Conservation (phyloP, 495 filamentous ascomycete species). For the Extremus antarcticus region DNA sequence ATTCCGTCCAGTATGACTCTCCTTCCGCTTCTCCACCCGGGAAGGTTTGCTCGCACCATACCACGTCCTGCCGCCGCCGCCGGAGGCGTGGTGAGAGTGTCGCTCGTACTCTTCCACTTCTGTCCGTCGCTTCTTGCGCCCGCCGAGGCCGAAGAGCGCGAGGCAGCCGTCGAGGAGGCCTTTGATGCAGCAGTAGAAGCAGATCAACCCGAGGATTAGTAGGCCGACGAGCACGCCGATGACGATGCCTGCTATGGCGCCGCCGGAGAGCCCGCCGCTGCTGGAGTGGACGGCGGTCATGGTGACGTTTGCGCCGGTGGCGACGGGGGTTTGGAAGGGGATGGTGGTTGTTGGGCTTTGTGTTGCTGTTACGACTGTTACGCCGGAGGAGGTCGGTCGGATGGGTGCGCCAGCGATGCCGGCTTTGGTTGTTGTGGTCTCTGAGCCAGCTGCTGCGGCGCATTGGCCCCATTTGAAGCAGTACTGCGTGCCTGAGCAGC, state of each 20-base stretch:
- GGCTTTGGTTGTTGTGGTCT: slow-evolving; percentile 7
- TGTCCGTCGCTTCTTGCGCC: slow-evolving; percentile 34
- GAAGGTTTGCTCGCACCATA: slow-evolving; percentile 48
- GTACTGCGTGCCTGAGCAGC: slow-evolving; percentile 62
- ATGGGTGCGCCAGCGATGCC: slow-evolving; percentile 44
- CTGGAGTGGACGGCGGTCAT: slow-evolving; percentile 28
- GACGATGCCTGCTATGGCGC: slow-evolving; percentile 91
- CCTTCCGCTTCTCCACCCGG: slow-evolving; percentile 29
- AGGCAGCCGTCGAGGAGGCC: slow-evolving; percentile 53
- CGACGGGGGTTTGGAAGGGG: slow-evolving; percentile 46
- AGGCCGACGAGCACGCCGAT: slow-evolving; percentile 74
- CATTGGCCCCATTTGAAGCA: slow-evolving; percentile 38
- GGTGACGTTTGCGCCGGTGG: slow-evolving; percentile 41
- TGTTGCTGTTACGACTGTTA: slow-evolving; percentile 44
- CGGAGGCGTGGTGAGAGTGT: slow-evolving; percentile 49
- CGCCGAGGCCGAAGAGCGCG: slow-evolving; percentile 54
- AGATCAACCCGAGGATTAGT: slow-evolving; percentile 58
- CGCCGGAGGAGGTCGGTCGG: slow-evolving; percentile 57
- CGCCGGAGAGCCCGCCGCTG: slow-evolving; percentile 53
- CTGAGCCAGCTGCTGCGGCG: slow-evolving; percentile 12
- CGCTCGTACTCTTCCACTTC: slow-evolving; percentile 50
- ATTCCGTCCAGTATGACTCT: slow-evolving; percentile 18
- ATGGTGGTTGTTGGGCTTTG: slow-evolving; percentile 47
- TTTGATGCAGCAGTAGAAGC: slow-evolving; percentile 61
- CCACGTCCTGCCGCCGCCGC: slow-evolving; percentile 49